These are phyloP conservation scores for Phytophthora nicotianae DNA, from an alignment of 352 stramenopile species.

Conservation along the genomic window DNA sequence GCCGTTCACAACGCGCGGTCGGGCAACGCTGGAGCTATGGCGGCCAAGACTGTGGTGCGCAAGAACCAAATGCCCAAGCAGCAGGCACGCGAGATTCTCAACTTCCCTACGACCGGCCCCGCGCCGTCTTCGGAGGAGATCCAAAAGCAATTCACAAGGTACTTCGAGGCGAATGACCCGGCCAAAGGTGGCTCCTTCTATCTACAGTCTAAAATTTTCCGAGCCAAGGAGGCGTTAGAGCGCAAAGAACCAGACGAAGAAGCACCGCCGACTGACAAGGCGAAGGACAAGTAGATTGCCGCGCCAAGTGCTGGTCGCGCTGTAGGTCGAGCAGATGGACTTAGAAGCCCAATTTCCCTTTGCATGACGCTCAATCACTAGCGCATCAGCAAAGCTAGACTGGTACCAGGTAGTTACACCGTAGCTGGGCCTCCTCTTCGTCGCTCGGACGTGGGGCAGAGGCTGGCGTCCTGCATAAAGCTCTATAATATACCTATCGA, in stretches of 20 bases:
- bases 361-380: not conserved
- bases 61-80: slow-evolving; percentile 83
- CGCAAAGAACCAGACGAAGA: slow-evolving; percentile 37
- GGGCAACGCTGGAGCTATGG: slow-evolving; percentile 71
- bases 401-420: slow-evolving; percentile 30
- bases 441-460: slow-evolving; percentile 19
- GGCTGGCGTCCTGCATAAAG: slow-evolving; percentile 28
- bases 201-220: slow-evolving; percentile 93
- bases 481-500: slow-evolving; percentile 37
- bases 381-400: slow-evolving; percentile 21
- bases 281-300: slow-evolving; percentile 24
- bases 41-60: slow-evolving; percentile 62
- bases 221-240: slow-evolving; percentile 89
- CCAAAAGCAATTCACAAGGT: slow-evolving; percentile 86
- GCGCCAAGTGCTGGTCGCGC: slow-evolving; percentile 6
- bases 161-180: slow-evolving; percentile 91
- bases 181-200: slow-evolving; percentile 93
- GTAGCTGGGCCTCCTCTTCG: slow-evolving; percentile 27
- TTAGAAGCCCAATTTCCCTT: not conserved
- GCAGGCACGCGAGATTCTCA: slow-evolving; percentile 85
- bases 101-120: slow-evolving; percentile 61
- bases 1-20: slow-evolving; percentile 86
- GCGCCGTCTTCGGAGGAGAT: slow-evolving; percentile 61
- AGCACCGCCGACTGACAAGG: slow-evolving; percentile 30
- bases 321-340: not conserved